Evolutionary conservation across 1,284 basidiomycete species (phyloP), one percentile per base, ranked within the genome.

Genomic region (Cryptococcus sp.): DNA sequence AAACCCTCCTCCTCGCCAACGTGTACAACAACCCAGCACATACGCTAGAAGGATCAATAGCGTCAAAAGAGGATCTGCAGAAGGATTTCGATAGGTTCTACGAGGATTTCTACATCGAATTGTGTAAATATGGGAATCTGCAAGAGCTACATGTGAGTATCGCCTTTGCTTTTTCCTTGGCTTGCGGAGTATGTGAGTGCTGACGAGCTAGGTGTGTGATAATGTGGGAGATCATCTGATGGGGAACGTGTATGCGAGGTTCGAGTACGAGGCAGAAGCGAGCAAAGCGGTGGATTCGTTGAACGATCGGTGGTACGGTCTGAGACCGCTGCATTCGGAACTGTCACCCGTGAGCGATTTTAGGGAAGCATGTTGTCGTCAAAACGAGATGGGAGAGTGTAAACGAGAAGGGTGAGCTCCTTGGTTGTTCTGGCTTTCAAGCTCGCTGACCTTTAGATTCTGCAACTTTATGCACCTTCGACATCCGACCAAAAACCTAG

Each of bases 401-500:
- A 92, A 92, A 65, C 83, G 91, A 45, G 91, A 91, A 45, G 92
- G 92, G 72, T 74, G 58, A 70, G 73, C 69, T 19, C 22, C 9
- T 33, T 22, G 39, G 22, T 21, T 31, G 12, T 5, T 23, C 26
- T 35, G 36, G 18, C 10, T 19, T 19, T 25, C 28, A 25, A 35
- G 4, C 14, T 19, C 26, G 50, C 1, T 93, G 51, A 57, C 53
- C 9, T 5, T 0, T 57, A 74, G 72, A 21, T 74, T 97, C 75
- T 99, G 94, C 76, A 99, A 99, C 74, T 99, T 98, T 69, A 97
- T 97, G 92, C 94, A 98, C 75, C 77, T 97, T 23, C 82, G 89
- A 23, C 80, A 91, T 33, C 87, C 90, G 23, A 86, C 87, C 33
- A 83, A 85, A 63, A 82, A 86, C 5, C 80, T 94, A 7, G 84